phyloP scores from a whole-genome alignment of 176 grass and related monocot species.

The Saccharum spontaneum region DNA sequence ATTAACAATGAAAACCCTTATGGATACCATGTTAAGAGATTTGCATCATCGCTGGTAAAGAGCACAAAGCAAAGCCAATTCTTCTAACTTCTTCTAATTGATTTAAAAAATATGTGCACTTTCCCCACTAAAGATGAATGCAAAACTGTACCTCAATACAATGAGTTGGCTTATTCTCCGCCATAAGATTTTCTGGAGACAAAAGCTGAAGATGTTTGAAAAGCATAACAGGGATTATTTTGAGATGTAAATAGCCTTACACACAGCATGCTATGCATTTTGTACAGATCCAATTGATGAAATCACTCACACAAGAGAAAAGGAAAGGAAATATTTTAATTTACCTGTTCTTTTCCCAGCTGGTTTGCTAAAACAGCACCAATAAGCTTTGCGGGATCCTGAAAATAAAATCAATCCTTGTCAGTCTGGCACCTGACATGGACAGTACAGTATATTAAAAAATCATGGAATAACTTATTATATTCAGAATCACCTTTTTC shows the following conservation, averaged over 20 bases:
- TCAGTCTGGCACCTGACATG: not conserved
- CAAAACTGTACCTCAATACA: slow-evolving; percentile 48
- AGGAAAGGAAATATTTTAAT: not conserved
- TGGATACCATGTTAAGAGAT: not conserved
- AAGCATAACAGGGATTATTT: slow-evolving; percentile 38
- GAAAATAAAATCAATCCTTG: slow-evolving; percentile 5
- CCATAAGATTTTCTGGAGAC: slow-evolving; percentile 36
- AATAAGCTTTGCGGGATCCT: slow-evolving; percentile 70
- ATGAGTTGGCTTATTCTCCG: slow-evolving; percentile 36
- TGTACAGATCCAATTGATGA: not conserved
- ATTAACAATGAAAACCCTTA: not conserved
- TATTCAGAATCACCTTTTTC: slow-evolving; percentile 43
- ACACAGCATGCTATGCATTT: slow-evolving; percentile 20
- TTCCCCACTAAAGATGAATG: not conserved
- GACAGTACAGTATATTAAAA: not conserved
- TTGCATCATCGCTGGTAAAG: slow-evolving; percentile 14
- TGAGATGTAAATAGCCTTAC: slow-evolving; percentile 6
- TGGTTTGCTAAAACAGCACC: slow-evolving; percentile 62
- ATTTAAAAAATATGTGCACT: not conserved
- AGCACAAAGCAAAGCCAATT: not conserved
- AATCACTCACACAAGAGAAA: not conserved
- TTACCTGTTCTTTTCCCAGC: slow-evolving; percentile 62
- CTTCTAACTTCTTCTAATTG: slow-evolving; percentile 17
- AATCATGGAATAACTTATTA: not conserved
- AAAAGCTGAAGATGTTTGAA: slow-evolving; percentile 50